Evolutionary conservation across 2,329 filamentous ascomycete genomes (phyloP).

Genomic region (Lachnellula occidentalis): DNA sequence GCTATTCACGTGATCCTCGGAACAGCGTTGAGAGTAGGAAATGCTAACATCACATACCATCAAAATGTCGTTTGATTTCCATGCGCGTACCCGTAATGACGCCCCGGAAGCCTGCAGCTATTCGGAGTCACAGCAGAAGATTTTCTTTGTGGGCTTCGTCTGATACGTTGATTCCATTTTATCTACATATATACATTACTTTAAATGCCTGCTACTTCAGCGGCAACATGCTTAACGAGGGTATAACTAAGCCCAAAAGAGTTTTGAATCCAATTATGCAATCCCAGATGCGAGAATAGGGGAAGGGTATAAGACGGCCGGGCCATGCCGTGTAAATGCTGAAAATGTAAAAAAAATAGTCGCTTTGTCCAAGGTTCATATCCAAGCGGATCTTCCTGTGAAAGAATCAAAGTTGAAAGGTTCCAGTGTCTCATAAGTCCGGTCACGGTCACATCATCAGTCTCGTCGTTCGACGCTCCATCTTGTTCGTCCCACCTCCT

Average conservation of each 20-base stretch:
- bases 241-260: conserved; percentile 3
- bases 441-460: conserved; percentile 38
- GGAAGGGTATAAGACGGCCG: conserved; percentile 18
- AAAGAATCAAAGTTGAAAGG: background rate
- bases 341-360: background rate
- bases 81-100: too few relatives aligned
- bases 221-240: conserved; percentile 3
- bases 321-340: conserved; percentile 16
- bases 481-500: conserved; percentile 25
- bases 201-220: conserved; percentile 1
- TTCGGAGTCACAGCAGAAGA: background rate
- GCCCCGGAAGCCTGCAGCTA: background rate
- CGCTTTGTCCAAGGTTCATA: conserved; percentile 1
- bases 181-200: conserved; percentile 11
- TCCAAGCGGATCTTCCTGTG: background rate
- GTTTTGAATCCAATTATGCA: conserved; percentile 6
- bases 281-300: conserved; percentile 12
- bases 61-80: too few relatives aligned
- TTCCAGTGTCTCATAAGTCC: conserved; percentile 2
- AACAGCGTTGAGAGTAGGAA: too few relatives aligned
- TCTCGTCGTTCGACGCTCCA: conserved; percentile 44
- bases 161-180: background rate
- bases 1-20: too few relatives aligned
- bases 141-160: too few relatives aligned
- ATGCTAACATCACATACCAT: too few relatives aligned